A percentile compares a stretch with the other conserved stretches of the same genome.
phyloP scores from a whole-genome alignment of 1,284 basidiomycete genomes.

The Apiotrichum domesticum region DNA sequence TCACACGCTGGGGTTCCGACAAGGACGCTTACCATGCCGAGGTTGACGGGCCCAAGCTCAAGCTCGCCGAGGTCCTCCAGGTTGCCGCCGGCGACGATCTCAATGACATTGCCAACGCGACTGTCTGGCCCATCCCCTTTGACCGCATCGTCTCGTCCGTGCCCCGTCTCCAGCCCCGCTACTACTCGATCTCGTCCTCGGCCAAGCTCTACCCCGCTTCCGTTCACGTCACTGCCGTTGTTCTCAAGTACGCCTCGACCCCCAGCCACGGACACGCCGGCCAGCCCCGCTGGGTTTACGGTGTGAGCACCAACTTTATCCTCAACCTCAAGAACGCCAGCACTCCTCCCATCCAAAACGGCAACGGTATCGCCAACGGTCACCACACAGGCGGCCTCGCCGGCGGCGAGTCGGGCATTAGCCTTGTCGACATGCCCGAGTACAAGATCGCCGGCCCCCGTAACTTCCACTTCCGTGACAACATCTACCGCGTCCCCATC shows the following conservation, averaged over 20 bases:
- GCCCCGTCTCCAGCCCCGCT: conserved; percentile 89
- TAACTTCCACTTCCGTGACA: conserved; percentile 62
- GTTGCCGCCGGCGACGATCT: conserved; percentile 70
- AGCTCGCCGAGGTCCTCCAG: conserved; percentile 85
- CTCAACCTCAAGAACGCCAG: conserved; percentile 79
- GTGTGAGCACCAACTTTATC: conserved; percentile 85
- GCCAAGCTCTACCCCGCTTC: conserved; percentile 82
- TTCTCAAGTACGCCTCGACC: conserved; percentile 78
- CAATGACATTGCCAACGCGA: conserved; percentile 41
- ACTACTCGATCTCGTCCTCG: conserved; percentile 96
- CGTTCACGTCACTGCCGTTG: conserved; percentile 92
- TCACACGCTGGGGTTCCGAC: conserved; percentile 74
- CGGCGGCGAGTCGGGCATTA: conserved; percentile 10
- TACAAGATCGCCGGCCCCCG: conserved; percentile 89
- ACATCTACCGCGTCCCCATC: conserved; percentile 76
- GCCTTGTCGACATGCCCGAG: conserved; percentile 49
- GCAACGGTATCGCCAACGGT: conserved; percentile 49
- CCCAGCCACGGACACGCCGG: conserved; percentile 52
- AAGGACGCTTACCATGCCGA: conserved; percentile 77
- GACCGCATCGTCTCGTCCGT: conserved; percentile 91
- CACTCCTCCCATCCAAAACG: conserved; percentile 51
- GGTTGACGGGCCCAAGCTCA: conserved; percentile 75
- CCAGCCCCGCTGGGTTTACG: conserved; percentile 59
- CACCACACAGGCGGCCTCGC: conserved; percentile 13
- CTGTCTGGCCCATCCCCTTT: conserved; percentile 85